Evolutionary conservation across 768 basidiomycete species (phyloP).

Genomic region (Podaxis pistillaris): DNA sequence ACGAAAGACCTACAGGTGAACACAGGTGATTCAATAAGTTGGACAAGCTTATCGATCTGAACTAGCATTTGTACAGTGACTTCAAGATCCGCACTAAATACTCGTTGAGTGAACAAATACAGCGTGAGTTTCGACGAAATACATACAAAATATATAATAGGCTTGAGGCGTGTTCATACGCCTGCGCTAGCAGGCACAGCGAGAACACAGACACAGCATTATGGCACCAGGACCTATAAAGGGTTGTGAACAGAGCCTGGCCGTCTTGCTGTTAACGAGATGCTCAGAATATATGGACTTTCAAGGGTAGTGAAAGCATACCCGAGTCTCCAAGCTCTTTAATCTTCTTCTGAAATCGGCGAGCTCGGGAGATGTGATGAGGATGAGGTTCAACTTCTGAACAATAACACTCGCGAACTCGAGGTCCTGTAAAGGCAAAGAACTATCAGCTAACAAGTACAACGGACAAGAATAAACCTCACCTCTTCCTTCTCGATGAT

Average conservation of each 20-base stretch:
- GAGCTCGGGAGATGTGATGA: slow-evolving; percentile 96
- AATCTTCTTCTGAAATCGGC: slow-evolving; percentile 90
- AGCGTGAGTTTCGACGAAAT: neutral
- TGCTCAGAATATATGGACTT: neutral
- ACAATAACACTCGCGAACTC: slow-evolving; percentile 98
- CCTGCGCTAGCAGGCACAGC: slow-evolving; percentile 93
- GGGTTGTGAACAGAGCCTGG: slow-evolving; percentile 88
- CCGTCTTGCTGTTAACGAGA: slow-evolving; percentile 78
- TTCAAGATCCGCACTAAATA: slow-evolving; percentile 85
- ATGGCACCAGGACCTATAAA: slow-evolving; percentile 98
- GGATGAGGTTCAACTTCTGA: slow-evolving; percentile 93
- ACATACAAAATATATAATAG: slow-evolving; percentile 89
- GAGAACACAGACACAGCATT: slow-evolving; percentile 97
- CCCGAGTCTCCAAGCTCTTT: slow-evolving; percentile 91
- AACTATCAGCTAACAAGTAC: neutral
- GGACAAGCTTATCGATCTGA: slow-evolving; percentile 96
- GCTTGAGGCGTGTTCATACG: slow-evolving; percentile 98
- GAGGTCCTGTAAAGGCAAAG: slow-evolving; percentile 61
- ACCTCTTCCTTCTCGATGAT: slow-evolving; percentile 98
- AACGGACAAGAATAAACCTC: slow-evolving; percentile 19
- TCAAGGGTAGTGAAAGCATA: slow-evolving; percentile 33
- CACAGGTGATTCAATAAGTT: slow-evolving; percentile 96
- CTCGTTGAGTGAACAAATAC: neutral
- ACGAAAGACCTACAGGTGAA: slow-evolving; percentile 77
- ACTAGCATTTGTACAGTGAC: slow-evolving; percentile 93